Evolutionary conservation across 495 filamentous ascomycete species (phyloP).

Genomic region (Podospora pseudoanserina): DNA sequence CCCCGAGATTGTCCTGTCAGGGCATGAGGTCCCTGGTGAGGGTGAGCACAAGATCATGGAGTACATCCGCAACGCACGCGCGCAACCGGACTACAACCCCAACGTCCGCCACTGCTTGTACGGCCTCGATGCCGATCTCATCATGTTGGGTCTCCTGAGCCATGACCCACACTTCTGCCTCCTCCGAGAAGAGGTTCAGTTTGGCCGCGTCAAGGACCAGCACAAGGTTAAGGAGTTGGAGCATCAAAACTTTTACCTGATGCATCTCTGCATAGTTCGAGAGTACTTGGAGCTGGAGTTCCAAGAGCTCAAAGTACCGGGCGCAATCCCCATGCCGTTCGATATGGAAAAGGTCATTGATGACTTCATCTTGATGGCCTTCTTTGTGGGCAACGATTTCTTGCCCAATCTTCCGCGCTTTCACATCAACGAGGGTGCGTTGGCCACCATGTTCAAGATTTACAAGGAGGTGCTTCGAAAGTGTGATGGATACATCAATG

Average conservation of each 20-base stretch:
- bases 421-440: constrained; percentile 97
- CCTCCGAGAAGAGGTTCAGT: constrained; percentile 95
- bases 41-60: constrained; percentile 99
- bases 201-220: constrained; percentile 72
- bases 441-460: constrained; percentile 93
- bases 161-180: constrained; percentile 99
- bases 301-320: constrained; percentile 81
- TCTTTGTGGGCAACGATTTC: constrained; percentile 99
- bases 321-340: constrained; percentile 70
- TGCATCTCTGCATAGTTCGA: constrained; percentile 95
- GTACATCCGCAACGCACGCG: constrained; percentile 94
- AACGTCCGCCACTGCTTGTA: constrained; percentile 97
- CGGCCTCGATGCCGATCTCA: constrained; percentile 94
- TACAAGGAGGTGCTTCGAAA: constrained; percentile 89
- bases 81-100: constrained; percentile 88
- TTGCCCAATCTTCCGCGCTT: constrained; percentile 92
- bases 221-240: constrained; percentile 93
- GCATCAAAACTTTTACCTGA: constrained; percentile 97
- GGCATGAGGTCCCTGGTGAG: constrained; percentile 98
- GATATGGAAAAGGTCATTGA: constrained; percentile 97
- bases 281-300: constrained; percentile 98
- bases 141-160: constrained; percentile 95
- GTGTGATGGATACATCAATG: constrained; percentile 94
- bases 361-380: constrained; percentile 98
- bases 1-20: constrained; percentile 91